Evolutionary conservation across 208 protist species (phyloP).

Genomic region (Leishmania amazonensis): DNA sequence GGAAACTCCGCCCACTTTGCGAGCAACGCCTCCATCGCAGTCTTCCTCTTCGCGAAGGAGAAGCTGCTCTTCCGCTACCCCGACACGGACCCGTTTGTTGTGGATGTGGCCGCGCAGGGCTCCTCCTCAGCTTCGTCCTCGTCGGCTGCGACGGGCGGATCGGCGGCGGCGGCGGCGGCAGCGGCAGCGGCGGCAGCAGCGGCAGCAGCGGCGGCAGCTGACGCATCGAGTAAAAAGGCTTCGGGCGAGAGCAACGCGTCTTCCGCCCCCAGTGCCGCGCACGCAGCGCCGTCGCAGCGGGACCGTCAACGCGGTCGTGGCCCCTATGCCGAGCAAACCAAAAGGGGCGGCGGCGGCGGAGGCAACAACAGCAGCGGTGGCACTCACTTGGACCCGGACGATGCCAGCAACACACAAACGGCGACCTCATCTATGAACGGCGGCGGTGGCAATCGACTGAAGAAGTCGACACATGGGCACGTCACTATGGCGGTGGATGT

Average conservation of each 20-base stretch:
- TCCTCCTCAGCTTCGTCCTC: slow-evolving; percentile 1
- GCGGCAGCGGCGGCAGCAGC: not conserved
- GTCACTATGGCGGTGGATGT: slow-evolving; percentile 21
- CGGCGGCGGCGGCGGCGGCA: slow-evolving; percentile 3
- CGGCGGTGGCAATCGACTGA: slow-evolving; percentile 8
- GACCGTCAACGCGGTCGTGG: slow-evolving; percentile 14
- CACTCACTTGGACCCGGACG: slow-evolving; percentile 9
- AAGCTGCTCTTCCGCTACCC: slow-evolving; percentile 86
- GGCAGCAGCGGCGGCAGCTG: slow-evolving; percentile 4
- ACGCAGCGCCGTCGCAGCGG: slow-evolving; percentile 1
- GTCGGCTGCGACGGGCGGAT: slow-evolving; percentile 3
- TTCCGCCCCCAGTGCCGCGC: slow-evolving; percentile 1
- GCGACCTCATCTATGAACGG: not conserved
- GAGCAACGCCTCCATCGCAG: slow-evolving; percentile 31
- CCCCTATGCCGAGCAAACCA: not conserved
- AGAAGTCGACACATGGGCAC: slow-evolving; percentile 27
- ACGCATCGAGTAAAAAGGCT: not conserved
- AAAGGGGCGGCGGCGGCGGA: not conserved
- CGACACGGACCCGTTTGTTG: slow-evolving; percentile 63
- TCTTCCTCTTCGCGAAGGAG: slow-evolving; percentile 84
- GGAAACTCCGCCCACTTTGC: not conserved
- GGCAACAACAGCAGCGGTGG: not conserved
- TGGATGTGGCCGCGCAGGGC: slow-evolving; percentile 36
- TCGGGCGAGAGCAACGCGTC: not conserved
- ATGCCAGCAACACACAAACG: not conserved